Evolutionary conservation across 2,329 filamentous ascomycete species (phyloP), one percentile per base, ranked within the genome.

Genomic region (Aphanocladium album): DNA sequence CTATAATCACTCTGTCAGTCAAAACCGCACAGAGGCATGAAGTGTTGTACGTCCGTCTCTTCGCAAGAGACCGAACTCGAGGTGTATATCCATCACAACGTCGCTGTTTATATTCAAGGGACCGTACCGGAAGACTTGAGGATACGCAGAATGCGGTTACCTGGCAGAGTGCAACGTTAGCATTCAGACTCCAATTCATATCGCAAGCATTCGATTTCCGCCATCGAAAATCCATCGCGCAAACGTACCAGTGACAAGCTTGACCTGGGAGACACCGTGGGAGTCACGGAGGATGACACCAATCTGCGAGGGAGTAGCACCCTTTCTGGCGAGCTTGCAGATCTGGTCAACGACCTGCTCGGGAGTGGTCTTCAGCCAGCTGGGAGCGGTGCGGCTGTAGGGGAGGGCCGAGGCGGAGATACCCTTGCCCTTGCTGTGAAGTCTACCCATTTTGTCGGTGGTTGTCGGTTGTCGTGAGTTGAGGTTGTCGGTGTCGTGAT

Each of bases 101-200:
- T 68, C 64, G 62, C 45, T 65, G 27, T 39, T 59, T 41, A 45
- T 69, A 56, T 69, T 74, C 65, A 73, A 67, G 73, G 68, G 57
- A 83, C 80, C 89, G 82, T 98, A 98, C 95, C 95, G 80, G 85
- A 90, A 73, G 89, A 89, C 89, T 97, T 98, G 73, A 99, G 87
- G 83, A 99, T 98, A 80, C 95, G 90, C 76, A 99, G 91, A 79
- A 99, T 97, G 87, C 96, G 96, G 91, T 99, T 99, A 83, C 95
- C 93, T 93, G 70, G n/a, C 8, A 47, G 14, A 21, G 30, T 57
- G 19, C 51, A 69, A 65, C 62, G 73, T 81, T 71, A 83, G 77
- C 68, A 68, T 65, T 62, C 57, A 14, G 43, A 27, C 45, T 57
- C 46, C 39, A 50, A 35, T 53, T 23, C 37, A 19, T 5, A 58